Evolutionary conservation across 768 basidiomycete genomes (phyloP), one percentile per base, ranked within the genome.

Genomic region (Auricularia cornea): DNA sequence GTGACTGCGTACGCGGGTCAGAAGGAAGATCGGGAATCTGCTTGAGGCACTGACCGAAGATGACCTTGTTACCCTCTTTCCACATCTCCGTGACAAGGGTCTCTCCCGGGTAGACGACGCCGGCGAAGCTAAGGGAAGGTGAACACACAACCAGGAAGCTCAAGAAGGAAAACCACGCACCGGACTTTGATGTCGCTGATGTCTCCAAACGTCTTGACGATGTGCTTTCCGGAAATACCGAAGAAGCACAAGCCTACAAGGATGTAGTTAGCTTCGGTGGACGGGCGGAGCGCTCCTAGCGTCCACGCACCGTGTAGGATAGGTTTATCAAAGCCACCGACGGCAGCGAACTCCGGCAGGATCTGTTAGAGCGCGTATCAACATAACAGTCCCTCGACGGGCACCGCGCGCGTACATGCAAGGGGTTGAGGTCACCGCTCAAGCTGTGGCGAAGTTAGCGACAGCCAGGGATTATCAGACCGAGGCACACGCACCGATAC

Each of bases 71-170:
- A 2, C 88, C 91, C 69, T 97, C 94, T 73, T 94, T 97, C 97
- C 97, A 99, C 96, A 98, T 98, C 72, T 92, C 87, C 0, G 96
- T 99, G 16, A 94, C 79, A 60, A 98, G 81, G 2, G 96, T 98
- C 76, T 98, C 94, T 0, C 95, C 96, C 2, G 96, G 97, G 72
- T 89, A 95, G 28, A 98, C 93, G 2, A 92, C 86, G 3, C 93
- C 94, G 0, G 89, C 85, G 74, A 98, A 96, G 35, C 90, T 90
- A 65, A 60, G 23, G 10, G 33, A 20, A 30, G 38, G n/a, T 48
- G 29, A 16, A 56, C 59, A 54, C 44, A 62, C 26, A n/a, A 26
- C 26, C 29, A 62, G 5, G 23, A 18, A 11, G 8, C 44, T 8
- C 10, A 18, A 5, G 11, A 14, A n/a, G n/a, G n/a, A 51, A 26